phyloP scores from a whole-genome alignment of 768 basidiomycete species.

The Trametes gibbosa region DNA sequence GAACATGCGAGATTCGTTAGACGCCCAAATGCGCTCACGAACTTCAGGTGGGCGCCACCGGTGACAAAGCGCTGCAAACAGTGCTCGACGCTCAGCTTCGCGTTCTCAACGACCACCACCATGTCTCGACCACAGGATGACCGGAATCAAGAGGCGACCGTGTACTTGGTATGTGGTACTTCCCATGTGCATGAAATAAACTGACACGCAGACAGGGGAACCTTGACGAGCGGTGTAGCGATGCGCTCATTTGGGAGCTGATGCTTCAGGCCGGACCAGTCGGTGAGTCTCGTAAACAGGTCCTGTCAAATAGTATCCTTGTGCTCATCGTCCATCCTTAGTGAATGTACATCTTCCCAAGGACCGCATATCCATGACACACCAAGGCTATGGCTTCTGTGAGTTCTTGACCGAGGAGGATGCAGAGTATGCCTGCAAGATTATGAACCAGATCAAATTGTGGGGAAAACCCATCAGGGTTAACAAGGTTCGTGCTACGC shows the following conservation, averaged over 20 bases:
- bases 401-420: conserved; percentile 99
- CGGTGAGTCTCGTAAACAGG: conserved; percentile 51
- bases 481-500: conserved; percentile 77
- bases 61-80: conserved; percentile 18
- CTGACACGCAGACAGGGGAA: conserved; percentile 68
- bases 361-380: conserved; percentile 96
- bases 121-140: conserved; percentile 52
- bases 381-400: conserved; percentile 99
- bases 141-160: conserved; percentile 60
- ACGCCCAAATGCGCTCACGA: not conserved
- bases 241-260: conserved; percentile 95
- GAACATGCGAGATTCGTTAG: not conserved
- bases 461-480: conserved; percentile 99
- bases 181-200: not conserved
- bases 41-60: not conserved
- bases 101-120: conserved; percentile 19
- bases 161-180: conserved; percentile 46
- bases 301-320: not conserved
- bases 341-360: conserved; percentile 98
- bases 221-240: conserved; percentile 91
- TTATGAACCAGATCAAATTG: conserved; percentile 99
- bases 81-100: not conserved
- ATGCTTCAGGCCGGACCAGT: conserved; percentile 99
- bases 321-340: conserved; percentile 29
- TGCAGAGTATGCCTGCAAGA: conserved; percentile 99